Evolutionary conservation across 306 rosid genomes (phyloP), one percentile per base, ranked within the genome.

Genomic region (Casuarina equisetifolia): DNA sequence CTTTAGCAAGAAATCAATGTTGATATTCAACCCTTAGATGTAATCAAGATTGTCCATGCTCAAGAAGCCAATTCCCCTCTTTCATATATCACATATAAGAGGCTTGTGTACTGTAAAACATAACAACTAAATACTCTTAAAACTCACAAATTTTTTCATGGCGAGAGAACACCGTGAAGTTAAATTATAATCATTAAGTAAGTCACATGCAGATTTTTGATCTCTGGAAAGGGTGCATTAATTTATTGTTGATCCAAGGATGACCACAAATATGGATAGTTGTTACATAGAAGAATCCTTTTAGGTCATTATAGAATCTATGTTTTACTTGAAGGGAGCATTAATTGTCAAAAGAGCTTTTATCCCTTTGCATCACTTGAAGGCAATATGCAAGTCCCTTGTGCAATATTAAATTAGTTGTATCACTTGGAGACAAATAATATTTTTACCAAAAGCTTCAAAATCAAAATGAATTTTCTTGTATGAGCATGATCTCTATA

Each of bases 371-470:
- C 64, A 58, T 58, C 32, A 25, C 0, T 25, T 25, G 9, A 20
- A 7, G 64, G 25, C 64, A 58, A 58, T 4, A 58, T 58, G 39
- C 64, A 58, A 58, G 64, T 25, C 32, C 32, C 32, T 25, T 25
- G 32, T 25, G 32, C 32, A 25, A 25, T 25, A 58, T 58, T 20
- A n/a, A 35, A 58, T 19, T 25, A 9, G 20, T 67, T 67, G 4
- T 67, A 17, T 67, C 46, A 67, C 46, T 66, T 17, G 51, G 46
- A 67, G 71, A 45, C 35, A 17, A 58, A 58, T 32, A 36, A 45
- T 64, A 74, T 55, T 13, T 25, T 58, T 40, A 74, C 75, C 42
- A n/a, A 66, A 70, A 64, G 51, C 59, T 69, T 51, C 17, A 57
- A 2, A 17, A 66, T 42, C 71, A 43, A 66, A 46, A 43, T n/a